These are phyloP conservation scores for Penicillium thymicola DNA, from an alignment of 2,329 filamentous ascomycete species.

Conservation along the genomic window DNA sequence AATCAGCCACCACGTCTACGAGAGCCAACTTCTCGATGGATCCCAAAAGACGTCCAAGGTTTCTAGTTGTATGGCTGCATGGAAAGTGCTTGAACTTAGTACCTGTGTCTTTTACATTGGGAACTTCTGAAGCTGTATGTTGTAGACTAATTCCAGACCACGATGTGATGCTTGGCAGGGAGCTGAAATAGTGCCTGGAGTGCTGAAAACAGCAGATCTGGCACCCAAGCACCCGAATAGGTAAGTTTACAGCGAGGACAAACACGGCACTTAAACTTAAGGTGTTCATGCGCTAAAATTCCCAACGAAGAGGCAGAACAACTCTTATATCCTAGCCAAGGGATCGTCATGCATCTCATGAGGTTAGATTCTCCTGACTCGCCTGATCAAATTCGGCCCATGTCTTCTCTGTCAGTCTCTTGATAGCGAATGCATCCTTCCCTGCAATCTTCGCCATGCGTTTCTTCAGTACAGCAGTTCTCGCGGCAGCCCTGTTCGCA, in stretches of 20 bases:
- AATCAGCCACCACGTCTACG: not conserved
- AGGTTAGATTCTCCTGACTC: not conserved
- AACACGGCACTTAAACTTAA: not conserved
- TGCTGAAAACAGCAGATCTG: not conserved
- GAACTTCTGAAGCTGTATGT: not conserved
- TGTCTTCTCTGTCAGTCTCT: not conserved
- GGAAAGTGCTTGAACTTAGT: not conserved
- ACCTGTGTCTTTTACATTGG: not conserved
- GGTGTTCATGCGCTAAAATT: not conserved
- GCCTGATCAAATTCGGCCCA: not conserved
- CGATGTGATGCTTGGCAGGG: not conserved
- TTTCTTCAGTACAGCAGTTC: not conserved
- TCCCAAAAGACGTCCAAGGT: not conserved
- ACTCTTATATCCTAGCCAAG: not conserved
- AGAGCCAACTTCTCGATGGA: not conserved
- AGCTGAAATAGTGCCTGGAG: not conserved
- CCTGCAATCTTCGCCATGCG: constrained; percentile 6
- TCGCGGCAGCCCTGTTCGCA: constrained; percentile 9
- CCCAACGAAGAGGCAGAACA: not conserved
- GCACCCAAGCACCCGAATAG: not conserved
- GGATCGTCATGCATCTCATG: not conserved
- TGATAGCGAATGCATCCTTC: constrained; percentile 4
- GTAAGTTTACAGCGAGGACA: not conserved
- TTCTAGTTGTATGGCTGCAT: not conserved
- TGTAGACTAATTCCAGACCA: not conserved